Percentiles rank a stretch among this genome's conserved stretches.
phyloP scores from a whole-genome alignment of 208 protist genomes.

The Leishmania braziliensis region DNA sequence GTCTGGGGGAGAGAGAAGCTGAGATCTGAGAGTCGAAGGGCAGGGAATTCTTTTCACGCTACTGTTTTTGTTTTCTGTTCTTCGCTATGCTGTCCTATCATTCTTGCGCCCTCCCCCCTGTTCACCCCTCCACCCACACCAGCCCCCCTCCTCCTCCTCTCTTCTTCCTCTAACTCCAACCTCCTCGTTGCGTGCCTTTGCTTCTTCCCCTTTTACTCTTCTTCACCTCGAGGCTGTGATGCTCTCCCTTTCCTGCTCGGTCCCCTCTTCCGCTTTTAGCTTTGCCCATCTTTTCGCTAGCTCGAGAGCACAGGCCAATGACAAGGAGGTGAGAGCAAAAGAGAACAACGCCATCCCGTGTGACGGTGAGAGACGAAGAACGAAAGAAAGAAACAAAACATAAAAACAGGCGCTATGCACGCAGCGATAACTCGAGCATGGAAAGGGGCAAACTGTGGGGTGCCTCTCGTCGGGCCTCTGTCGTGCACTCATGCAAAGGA shows the following conservation, averaged over 20 bases:
- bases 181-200: background rate
- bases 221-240: too few species aligned
- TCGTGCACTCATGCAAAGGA: background rate
- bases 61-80: conserved; percentile 1
- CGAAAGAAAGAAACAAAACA: too few species aligned
- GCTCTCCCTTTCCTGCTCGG: too few species aligned
- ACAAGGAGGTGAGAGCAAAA: too few species aligned
- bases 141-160: background rate
- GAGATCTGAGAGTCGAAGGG: background rate
- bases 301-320: too few species aligned
- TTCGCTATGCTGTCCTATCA: background rate
- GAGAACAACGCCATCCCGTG: too few species aligned
- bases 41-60: background rate
- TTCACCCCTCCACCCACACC: background rate
- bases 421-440: background rate
- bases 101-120: background rate
- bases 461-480: background rate
- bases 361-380: too few species aligned
- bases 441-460: background rate
- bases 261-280: too few species aligned
- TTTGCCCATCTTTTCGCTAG: too few species aligned
- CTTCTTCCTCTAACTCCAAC: background rate
- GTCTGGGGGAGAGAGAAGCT: background rate
- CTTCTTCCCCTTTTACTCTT: too few species aligned
- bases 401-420: background rate